Evolutionary conservation across 2,329 filamentous ascomycete species (phyloP).

Genomic region (Teratosphaeria pseudoeucalypti): DNA sequence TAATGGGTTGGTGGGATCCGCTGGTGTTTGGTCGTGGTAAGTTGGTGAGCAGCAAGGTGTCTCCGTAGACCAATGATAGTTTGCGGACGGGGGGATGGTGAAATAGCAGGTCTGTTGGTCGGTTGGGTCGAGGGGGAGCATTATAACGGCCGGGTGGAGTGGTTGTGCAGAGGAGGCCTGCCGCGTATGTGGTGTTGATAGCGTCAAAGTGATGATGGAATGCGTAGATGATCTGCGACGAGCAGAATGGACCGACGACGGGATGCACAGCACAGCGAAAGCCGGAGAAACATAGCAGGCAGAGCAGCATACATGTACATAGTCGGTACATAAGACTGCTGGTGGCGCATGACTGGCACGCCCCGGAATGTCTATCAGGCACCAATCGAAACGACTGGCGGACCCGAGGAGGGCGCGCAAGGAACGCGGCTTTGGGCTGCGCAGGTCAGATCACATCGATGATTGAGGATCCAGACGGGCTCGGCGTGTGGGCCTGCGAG

Average conservation of each 20-base stretch:
- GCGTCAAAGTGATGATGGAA: neutral
- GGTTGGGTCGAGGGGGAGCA: constrained; percentile 1
- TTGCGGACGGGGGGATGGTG: neutral
- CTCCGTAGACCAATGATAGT: constrained; percentile 1
- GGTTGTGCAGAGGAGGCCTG: neutral
- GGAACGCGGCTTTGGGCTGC: neutral
- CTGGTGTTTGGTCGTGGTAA: neutral
- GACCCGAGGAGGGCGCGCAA: neutral
- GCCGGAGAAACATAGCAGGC: neutral
- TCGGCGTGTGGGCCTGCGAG: neutral
- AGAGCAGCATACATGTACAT: neutral
- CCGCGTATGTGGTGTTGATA: neutral
- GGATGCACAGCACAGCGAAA: neutral
- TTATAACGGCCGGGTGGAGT: neutral
- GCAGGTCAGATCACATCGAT: neutral
- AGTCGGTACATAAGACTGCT: neutral
- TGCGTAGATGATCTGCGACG: neutral
- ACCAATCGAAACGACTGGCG: neutral
- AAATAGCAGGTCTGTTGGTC: constrained; percentile 2
- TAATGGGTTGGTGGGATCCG: constrained; percentile 1
- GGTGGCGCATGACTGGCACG: neutral
- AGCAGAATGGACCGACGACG: neutral
- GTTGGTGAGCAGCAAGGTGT: constrained; percentile 4
- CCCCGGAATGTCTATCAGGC: neutral
- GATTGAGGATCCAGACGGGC: neutral